Evolutionary conservation across 2,329 filamentous ascomycete species (phyloP), one percentile per base, ranked within the genome.

Genomic region (Fusarium globosum): DNA sequence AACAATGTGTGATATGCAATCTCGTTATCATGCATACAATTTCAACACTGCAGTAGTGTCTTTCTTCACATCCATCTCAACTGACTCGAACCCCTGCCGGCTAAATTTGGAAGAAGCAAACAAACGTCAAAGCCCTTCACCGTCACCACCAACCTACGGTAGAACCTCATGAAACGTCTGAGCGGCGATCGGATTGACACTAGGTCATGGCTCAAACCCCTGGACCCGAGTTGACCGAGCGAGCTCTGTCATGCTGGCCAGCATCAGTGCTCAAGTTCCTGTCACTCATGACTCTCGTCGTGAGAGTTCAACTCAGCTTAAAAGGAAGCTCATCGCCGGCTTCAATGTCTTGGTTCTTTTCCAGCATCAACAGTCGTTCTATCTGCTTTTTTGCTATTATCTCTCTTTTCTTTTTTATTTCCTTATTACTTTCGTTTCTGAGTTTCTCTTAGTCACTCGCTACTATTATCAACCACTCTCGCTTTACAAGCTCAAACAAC

Each of bases 141-240:
- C 69, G 69, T 72, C 55, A 59, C 30, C 65, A 57, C 69, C 46
- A 68, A 56, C 28, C 41, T 64, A 43, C 55, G 69, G 59, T 72
- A 61, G 55, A 60, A 49, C 43, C 65, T 61, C 59, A 46, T 72
- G 69, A 72, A 72, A 72, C 69, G 69, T 69, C 69, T 60, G 65
- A 72, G 69, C 69, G 68, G 59, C 48, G 33, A 68, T 71, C 62
- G 45, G 68, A 69, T 69, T 72, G 53, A 68, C 68, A 68, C 57
- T 72, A 48, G 69, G 55, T 53, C 46, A 69, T 42, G 21, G 60
- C 56, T 43, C 49, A 49, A 42, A 66, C 60, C 33, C 49, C 38
- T 69, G 68, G 62, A 45, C 18, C 68, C 68, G 61, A 52, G n/a
- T 38, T 35, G 49, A 39, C 68, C 33, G 68, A 71, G 35, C 51